These are phyloP conservation scores for Candolleomyces aberdarensis DNA, from an alignment of 768 basidiomycete species.

Conservation along the genomic window DNA sequence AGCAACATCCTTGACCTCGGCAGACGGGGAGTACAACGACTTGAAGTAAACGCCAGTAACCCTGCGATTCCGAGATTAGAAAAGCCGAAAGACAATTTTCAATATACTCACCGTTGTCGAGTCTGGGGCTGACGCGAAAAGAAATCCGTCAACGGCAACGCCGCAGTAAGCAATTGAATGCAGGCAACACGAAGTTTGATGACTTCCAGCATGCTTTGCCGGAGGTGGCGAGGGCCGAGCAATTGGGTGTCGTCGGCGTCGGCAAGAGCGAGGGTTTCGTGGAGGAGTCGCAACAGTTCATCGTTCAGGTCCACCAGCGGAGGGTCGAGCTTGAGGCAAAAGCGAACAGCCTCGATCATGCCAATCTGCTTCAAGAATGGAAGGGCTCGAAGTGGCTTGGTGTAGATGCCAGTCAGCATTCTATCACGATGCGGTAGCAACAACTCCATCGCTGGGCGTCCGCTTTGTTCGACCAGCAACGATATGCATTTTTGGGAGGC, in stretches of 20 bases:
- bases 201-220: constrained; percentile 78
- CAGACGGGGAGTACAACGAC: constrained; percentile 87
- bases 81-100: neutral
- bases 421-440: constrained; percentile 83
- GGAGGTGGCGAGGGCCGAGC: constrained; percentile 66
- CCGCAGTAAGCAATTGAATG: constrained; percentile 88
- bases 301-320: constrained; percentile 91
- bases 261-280: constrained; percentile 91
- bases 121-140: constrained; percentile 81
- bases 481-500: constrained; percentile 81
- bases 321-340: constrained; percentile 85
- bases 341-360: constrained; percentile 95
- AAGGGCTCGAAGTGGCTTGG: constrained; percentile 93
- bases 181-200: constrained; percentile 91
- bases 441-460: constrained; percentile 72
- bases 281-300: constrained; percentile 84
- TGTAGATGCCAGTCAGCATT: constrained; percentile 86
- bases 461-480: constrained; percentile 70
- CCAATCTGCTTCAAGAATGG: constrained; percentile 96
- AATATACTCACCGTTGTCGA: constrained; percentile 66
- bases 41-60: constrained; percentile 98
- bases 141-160: constrained; percentile 94
- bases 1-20: constrained; percentile 92
- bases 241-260: constrained; percentile 92
- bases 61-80: constrained; percentile 35